Evolutionary conservation across 1,284 basidiomycete species (phyloP).

Genomic region (Irpex sp.): DNA sequence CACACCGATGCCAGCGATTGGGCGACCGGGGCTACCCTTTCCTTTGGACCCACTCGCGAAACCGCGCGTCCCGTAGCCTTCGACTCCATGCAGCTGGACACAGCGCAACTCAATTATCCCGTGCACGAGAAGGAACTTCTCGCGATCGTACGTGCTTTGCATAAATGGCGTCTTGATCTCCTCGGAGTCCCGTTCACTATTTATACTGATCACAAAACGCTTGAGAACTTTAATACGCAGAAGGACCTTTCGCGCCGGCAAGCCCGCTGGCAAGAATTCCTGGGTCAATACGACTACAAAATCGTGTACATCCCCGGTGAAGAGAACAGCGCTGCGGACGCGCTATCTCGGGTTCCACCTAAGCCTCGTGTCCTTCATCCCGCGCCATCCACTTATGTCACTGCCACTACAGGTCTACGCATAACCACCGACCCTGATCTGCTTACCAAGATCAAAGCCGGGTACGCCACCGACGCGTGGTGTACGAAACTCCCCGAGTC

Average conservation of each 20-base stretch:
- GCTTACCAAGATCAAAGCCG: no score
- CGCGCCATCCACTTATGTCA: no score
- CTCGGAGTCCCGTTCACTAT: constrained; percentile 30
- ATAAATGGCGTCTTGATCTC: constrained; percentile 32
- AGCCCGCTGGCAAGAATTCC: constrained; percentile 33
- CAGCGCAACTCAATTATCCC: neutral
- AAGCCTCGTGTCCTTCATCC: no score
- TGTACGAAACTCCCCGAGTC: no score
- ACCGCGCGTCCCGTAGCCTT: constrained; percentile 5
- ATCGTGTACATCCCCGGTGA: constrained; percentile 4
- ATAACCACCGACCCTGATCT: no score
- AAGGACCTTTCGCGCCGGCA: constrained; percentile 31
- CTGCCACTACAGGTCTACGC: no score
- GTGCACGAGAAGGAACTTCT: constrained; percentile 19
- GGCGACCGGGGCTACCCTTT: constrained; percentile 2
- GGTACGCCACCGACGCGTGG: no score
- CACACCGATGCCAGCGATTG: constrained; percentile 6
- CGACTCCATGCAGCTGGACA: constrained; percentile 1
- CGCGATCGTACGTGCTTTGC: constrained; percentile 12
- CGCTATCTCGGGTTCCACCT: constrained; percentile 3
- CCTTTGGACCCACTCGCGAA: neutral
- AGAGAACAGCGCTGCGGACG: constrained; percentile 1
- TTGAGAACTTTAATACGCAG: constrained; percentile 35
- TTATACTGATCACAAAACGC: constrained; percentile 36
- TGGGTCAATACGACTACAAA: constrained; percentile 32